Evolutionary conservation across 2,329 filamentous ascomycete genomes (phyloP).

Genomic region (Didymella glomerata): DNA sequence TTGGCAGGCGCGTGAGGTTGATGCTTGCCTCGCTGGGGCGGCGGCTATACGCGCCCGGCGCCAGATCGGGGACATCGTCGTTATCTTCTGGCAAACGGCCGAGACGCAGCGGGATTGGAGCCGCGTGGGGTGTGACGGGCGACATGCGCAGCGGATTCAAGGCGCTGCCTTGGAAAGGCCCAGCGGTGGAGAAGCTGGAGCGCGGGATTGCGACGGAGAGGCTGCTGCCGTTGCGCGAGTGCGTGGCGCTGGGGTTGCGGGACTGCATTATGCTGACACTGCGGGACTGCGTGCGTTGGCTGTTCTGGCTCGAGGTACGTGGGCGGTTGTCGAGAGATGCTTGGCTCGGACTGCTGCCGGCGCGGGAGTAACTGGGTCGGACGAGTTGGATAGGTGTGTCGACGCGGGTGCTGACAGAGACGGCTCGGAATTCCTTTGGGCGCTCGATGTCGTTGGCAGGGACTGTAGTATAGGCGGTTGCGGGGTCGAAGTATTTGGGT

Average conservation of each 20-base stretch:
- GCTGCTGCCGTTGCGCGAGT: slow-evolving; percentile 2
- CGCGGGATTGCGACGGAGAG: slow-evolving; percentile 7
- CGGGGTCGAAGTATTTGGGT: slow-evolving; percentile 47
- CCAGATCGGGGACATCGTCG: slow-evolving; percentile 15
- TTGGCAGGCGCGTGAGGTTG: slow-evolving; percentile 10
- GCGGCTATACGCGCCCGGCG: slow-evolving; percentile 18
- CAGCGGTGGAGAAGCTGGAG: background rate
- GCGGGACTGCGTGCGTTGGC: slow-evolving; percentile 23
- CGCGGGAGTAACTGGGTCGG: slow-evolving; percentile 20
- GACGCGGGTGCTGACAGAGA: slow-evolving; percentile 23
- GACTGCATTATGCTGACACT: slow-evolving; percentile 7
- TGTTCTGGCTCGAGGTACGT: slow-evolving; percentile 5
- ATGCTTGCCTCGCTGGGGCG: slow-evolving; percentile 20
- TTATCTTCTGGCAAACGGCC: slow-evolving; percentile 13
- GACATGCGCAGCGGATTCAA: slow-evolving; percentile 34
- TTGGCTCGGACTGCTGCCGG: slow-evolving; percentile 15
- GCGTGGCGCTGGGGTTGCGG: slow-evolving; percentile 4
- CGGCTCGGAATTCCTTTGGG: slow-evolving; percentile 24
- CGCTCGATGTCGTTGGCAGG: slow-evolving; percentile 35
- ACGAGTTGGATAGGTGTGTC: slow-evolving; percentile 13
- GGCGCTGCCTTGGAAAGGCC: slow-evolving; percentile 21
- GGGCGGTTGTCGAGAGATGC: slow-evolving; percentile 14
- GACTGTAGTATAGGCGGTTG: slow-evolving; percentile 26
- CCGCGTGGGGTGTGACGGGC: slow-evolving; percentile 26
- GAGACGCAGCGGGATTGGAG: slow-evolving; percentile 24